Evolutionary conservation across 2,329 filamentous ascomycete genomes (phyloP).

Genomic region (Sporothrix curviconia): DNA sequence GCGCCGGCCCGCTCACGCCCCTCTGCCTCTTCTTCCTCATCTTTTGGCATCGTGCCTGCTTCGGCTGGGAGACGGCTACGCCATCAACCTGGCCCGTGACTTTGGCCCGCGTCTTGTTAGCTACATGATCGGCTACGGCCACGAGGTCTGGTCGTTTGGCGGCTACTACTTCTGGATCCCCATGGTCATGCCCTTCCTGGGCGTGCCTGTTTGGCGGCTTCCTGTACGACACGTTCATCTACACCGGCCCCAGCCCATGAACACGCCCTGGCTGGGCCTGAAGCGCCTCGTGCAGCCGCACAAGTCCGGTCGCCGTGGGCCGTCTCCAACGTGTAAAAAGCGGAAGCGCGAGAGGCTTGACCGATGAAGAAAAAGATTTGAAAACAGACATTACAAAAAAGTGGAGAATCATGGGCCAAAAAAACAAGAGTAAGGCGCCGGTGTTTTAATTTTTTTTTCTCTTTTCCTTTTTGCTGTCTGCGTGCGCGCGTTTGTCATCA

Average conservation of each 20-base stretch:
- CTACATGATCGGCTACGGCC: conserved; percentile 41
- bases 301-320: conserved; percentile 27
- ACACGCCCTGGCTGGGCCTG: conserved; percentile 60
- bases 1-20: conserved; percentile 41
- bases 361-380: background rate
- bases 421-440: no score
- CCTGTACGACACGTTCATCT: conserved; percentile 62
- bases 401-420: no score
- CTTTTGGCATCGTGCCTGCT: conserved; percentile 46
- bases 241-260: conserved; percentile 63
- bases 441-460: no score
- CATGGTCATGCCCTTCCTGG: conserved; percentile 64
- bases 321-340: conserved; percentile 23
- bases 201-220: conserved; percentile 58
- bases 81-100: conserved; percentile 53
- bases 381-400: no score
- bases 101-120: conserved; percentile 53
- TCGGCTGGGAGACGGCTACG: conserved; percentile 47
- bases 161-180: conserved; percentile 44
- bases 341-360: background rate
- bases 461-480: no score
- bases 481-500: no score
- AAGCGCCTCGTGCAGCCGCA: conserved; percentile 38
- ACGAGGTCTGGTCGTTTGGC: conserved; percentile 19
- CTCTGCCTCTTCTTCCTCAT: conserved; percentile 41